Evolutionary conservation across 345 rosid genomes (phyloP), one percentile per base, ranked within the genome.

Genomic region (Conringia planisiliqua): DNA sequence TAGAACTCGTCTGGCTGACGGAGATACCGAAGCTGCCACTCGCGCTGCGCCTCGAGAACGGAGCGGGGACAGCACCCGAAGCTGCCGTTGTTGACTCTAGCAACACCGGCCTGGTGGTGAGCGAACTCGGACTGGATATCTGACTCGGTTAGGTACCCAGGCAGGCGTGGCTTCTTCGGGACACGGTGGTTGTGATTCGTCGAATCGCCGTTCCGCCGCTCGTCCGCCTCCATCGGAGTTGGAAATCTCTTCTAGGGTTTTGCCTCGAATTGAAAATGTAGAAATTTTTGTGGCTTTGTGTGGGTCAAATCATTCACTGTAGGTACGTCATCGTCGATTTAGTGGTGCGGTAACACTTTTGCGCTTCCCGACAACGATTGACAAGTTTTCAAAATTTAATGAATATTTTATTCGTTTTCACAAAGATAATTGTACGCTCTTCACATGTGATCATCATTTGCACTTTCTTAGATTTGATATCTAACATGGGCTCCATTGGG

Each of bases 81-180:
- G 83, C 96, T 90, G 18, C 93, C 96, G 84, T 88, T 90, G 78
- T 90, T 90, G 79, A 90, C 83, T 46, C 91, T 74, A 17, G 91
- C 88, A 7, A 88, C 54, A 39, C 80, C 83, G 12, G 78, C 71
- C 4, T 77, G 80, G 82, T 90, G 96, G 86, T 90, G 96, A 35
- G 96, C 79, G 86, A 90, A 90, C 78, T 90, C 90, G 18, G 81
- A 79, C 18, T 33, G 75, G 75, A 90, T 86, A 73, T 86, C 88
- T 4, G 78, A 11, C 7, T 80, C 89, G 40, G 87, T 61, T 39
- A 86, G 70, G 22, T 72, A 18, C 16, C 33, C 51, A 35, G 73
- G 2, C 10, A 80, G 42, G 44, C 86, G 88, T 17, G 86, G 82
- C 57, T 84, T 89, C 79, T 87, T 85, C 59, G 81, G 16, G 57